These are phyloP conservation scores for Pythium aristosporum DNA, from an alignment of 352 stramenopile species.

Conservation along the genomic window DNA sequence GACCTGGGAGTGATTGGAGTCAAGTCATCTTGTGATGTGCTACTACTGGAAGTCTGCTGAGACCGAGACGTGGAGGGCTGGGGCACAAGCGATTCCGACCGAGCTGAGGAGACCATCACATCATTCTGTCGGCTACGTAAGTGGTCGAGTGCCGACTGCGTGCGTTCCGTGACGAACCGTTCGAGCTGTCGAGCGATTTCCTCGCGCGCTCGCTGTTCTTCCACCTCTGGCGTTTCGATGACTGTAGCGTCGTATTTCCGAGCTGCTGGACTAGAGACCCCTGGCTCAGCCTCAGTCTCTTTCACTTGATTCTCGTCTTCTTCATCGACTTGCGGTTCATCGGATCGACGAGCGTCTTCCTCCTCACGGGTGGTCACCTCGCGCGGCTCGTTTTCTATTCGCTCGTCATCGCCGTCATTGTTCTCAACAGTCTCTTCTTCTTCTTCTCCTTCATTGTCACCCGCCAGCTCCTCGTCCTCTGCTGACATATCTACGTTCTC, in stretches of 20 bases:
- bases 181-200: constrained; percentile 34
- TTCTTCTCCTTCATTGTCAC: not conserved
- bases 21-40: not conserved
- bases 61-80: not conserved
- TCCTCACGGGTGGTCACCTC: not conserved
- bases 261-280: not conserved
- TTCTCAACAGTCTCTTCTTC: not conserved
- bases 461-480: not conserved
- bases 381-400: not conserved
- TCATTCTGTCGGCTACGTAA: constrained; percentile 26
- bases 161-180: constrained; percentile 38
- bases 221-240: not conserved
- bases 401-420: not conserved
- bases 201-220: constrained; percentile 15
- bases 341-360: not conserved
- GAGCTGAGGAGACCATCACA: not conserved
- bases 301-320: not conserved
- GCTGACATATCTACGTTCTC: not conserved
- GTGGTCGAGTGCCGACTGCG: constrained; percentile 39
- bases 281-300: not conserved
- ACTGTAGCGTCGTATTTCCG: not conserved
- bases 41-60: not conserved
- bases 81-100: not conserved
- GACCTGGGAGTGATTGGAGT: not conserved
- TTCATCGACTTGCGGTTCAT: not conserved